These are phyloP conservation scores for Trametes maxima DNA, from an alignment of 768 basidiomycete genomes.

Conservation along the genomic window DNA sequence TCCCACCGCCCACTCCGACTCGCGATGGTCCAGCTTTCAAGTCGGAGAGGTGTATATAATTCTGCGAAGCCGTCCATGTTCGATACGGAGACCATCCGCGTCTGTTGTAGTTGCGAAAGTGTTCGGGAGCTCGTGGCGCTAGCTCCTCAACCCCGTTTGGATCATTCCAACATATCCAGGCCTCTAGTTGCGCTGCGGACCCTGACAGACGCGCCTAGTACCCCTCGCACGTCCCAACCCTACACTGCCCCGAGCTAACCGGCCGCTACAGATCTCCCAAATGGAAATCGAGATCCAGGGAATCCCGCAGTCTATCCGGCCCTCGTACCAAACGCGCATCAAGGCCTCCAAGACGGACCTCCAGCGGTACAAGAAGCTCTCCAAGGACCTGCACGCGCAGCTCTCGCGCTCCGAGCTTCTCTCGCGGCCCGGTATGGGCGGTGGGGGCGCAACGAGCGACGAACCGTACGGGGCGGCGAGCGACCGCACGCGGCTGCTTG, in stretches of 20 bases:
- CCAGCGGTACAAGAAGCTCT: conserved; percentile 76
- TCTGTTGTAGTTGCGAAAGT: too few species aligned
- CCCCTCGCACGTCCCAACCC: background rate
- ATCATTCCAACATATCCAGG: too few species aligned
- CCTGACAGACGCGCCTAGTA: background rate
- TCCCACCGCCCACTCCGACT: too few species aligned
- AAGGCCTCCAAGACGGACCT: conserved; percentile 76
- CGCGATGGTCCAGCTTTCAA: too few species aligned
- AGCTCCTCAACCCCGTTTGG: too few species aligned
- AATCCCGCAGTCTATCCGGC: conserved; percentile 82
- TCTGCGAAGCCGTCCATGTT: too few species aligned
- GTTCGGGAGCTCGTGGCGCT: too few species aligned
- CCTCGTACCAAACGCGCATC: conserved; percentile 76
- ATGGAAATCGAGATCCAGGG: conserved; percentile 99
- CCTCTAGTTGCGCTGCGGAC: too few species aligned
- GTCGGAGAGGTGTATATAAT: too few species aligned
- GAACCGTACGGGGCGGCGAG: conserved; percentile 75
- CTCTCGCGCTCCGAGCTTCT: conserved; percentile 81
- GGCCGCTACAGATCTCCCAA: conserved; percentile 77
- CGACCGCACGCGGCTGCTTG: conserved; percentile 79
- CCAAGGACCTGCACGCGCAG: conserved; percentile 71
- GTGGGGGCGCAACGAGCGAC: conserved; percentile 54
- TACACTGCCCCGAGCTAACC: background rate
- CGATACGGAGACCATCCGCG: too few species aligned
- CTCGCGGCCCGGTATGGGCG: conserved; percentile 41